Evolutionary conservation across 768 basidiomycete genomes (phyloP).

Genomic region (Heimioporus sp.): DNA sequence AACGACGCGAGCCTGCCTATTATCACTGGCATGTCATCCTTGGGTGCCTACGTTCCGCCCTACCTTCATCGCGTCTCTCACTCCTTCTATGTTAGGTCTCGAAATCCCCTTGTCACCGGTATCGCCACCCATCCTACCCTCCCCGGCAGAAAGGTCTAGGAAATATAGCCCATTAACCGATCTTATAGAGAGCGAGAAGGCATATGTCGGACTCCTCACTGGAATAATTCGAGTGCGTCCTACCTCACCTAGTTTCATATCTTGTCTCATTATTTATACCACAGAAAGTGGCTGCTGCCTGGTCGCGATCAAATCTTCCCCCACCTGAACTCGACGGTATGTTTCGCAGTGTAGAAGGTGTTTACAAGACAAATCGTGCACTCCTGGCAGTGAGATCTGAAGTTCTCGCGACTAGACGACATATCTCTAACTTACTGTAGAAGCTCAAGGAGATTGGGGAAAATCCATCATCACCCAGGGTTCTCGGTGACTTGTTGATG

Average conservation of each 20-base stretch:
- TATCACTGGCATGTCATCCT: slow-evolving; percentile 12
- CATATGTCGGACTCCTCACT: slow-evolving; percentile 87
- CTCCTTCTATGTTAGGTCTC: slow-evolving; percentile 13
- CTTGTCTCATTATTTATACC: slow-evolving; percentile 12
- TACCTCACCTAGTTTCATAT: background rate
- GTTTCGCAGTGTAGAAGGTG: slow-evolving; percentile 90
- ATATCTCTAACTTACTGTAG: slow-evolving; percentile 41
- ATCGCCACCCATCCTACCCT: slow-evolving; percentile 20
- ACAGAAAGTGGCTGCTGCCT: slow-evolving; percentile 96
- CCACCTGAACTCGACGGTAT: slow-evolving; percentile 88
- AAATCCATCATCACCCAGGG: slow-evolving; percentile 90
- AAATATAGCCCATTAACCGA: slow-evolving; percentile 84
- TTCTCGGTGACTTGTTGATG: slow-evolving; percentile 93
- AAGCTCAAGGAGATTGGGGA: slow-evolving; percentile 93
- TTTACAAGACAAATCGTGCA: slow-evolving; percentile 88
- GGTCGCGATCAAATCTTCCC: slow-evolving; percentile 94
- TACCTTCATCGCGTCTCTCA: slow-evolving; percentile 15
- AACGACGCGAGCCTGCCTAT: background rate
- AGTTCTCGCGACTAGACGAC: background rate
- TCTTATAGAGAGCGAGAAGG: slow-evolving; percentile 90
- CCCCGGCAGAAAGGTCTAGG: slow-evolving; percentile 49
- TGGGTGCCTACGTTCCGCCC: slow-evolving; percentile 19
- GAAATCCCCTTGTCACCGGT: slow-evolving; percentile 21
- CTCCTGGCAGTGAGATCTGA: slow-evolving; percentile 58
- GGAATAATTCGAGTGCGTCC: slow-evolving; percentile 83